A percentile compares a stretch with the other conserved stretches of the same genome.
Conservation (phyloP, 116 monocot species). For the Cymodocea nodosa region DNA sequence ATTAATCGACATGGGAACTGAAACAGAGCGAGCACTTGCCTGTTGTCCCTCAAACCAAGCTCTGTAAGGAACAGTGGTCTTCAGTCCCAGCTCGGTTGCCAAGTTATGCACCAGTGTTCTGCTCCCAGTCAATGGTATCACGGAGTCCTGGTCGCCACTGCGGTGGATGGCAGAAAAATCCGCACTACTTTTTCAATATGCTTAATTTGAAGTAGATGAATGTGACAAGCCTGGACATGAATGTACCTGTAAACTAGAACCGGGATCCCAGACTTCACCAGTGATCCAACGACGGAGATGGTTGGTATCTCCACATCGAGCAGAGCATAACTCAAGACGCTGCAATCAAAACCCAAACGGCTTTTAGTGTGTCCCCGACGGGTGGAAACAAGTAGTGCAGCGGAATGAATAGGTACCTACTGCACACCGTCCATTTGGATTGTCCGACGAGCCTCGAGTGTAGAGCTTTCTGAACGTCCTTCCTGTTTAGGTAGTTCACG, state of each 20-base stretch:
- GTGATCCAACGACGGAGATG: slow-evolving; percentile 23
- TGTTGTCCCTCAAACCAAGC: slow-evolving; percentile 94
- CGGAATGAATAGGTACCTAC: slow-evolving; percentile 55
- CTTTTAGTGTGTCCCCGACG: background rate
- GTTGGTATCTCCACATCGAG: slow-evolving; percentile 15
- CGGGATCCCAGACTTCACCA: slow-evolving; percentile 20
- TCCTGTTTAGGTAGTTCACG: slow-evolving; percentile 76
- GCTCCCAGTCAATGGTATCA: slow-evolving; percentile 91
- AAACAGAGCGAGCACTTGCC: slow-evolving; percentile 13
- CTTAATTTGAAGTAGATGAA: background rate
- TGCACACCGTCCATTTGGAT: slow-evolving; percentile 73
- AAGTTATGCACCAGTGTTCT: slow-evolving; percentile 65
- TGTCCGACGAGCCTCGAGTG: slow-evolving; percentile 55
- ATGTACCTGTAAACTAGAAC: slow-evolving; percentile 22
- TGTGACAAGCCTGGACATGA: background rate
- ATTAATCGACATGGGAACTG: no score
- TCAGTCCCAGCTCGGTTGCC: slow-evolving; percentile 54
- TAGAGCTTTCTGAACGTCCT: slow-evolving; percentile 80
- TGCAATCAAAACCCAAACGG: slow-evolving; percentile 5
- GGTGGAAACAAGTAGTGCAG: background rate
- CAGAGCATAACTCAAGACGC: slow-evolving; percentile 20
- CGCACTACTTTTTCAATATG: no score
- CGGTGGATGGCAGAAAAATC: slow-evolving; percentile 21
- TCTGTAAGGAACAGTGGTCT: slow-evolving; percentile 72
- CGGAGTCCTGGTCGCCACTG: slow-evolving; percentile 98